These are phyloP conservation scores for Boletus rubescentipes DNA, from an alignment of 768 basidiomycete species.

Conservation along the genomic window DNA sequence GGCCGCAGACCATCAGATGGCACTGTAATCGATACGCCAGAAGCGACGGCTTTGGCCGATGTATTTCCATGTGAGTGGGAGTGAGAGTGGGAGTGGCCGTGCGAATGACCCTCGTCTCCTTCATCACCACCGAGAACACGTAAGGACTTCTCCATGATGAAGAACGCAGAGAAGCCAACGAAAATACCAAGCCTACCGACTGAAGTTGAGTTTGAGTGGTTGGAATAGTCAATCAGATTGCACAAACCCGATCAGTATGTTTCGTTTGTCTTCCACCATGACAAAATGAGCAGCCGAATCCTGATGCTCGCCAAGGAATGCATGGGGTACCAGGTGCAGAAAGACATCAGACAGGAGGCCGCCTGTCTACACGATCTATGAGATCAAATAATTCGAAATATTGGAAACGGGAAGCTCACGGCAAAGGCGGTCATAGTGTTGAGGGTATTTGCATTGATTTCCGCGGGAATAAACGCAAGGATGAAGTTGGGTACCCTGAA, in stretches of 20 bases:
- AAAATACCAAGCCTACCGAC: conserved; percentile 71
- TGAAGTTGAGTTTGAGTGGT: conserved; percentile 17
- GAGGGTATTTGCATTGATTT: conserved; percentile 80
- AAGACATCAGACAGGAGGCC: conserved; percentile 93
- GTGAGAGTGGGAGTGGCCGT: conserved; percentile 61
- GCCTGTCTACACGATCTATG: conserved; percentile 57
- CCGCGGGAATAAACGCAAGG: conserved; percentile 87
- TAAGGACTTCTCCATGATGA: conserved; percentile 90
- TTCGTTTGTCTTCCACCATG: conserved; percentile 87
- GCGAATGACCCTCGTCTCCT: conserved; percentile 46
- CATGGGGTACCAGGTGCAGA: conserved; percentile 87
- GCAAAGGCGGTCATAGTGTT: conserved; percentile 96
- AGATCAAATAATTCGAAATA: conserved; percentile 17
- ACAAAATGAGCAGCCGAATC: conserved; percentile 71
- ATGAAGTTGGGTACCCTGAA: conserved; percentile 90
- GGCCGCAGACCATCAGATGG: conserved; percentile 50
- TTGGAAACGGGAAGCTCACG: conserved; percentile 42
- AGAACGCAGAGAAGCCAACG: conserved; percentile 84
- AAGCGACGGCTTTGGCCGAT: conserved; percentile 36
- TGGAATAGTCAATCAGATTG: conserved; percentile 1
- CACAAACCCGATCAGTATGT: conserved; percentile 82
- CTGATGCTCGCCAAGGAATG: conserved; percentile 87
- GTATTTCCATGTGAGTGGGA: conserved; percentile 49
- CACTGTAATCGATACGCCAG: conserved; percentile 45
- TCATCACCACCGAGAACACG: conserved; percentile 72